A percentile compares a stretch with the other conserved stretches of the same genome.
These are phyloP conservation scores for Entrophospora sp. DNA, from an alignment of 192 early-diverging fungal genomes.

Conservation along the genomic window DNA sequence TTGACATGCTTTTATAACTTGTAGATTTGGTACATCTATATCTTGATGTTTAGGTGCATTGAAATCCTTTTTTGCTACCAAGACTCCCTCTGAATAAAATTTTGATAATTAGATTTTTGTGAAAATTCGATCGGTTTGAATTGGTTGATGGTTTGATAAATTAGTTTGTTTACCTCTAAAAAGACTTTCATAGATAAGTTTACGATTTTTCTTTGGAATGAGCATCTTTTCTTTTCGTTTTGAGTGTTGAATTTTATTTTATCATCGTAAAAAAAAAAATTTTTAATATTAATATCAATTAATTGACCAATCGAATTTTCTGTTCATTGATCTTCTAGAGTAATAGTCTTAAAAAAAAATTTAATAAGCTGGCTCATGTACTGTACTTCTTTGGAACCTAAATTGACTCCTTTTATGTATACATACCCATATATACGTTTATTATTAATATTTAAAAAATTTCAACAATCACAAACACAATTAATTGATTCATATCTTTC, in stretches of 20 bases:
- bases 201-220: constrained; percentile 95
- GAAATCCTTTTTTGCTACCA: constrained; percentile 99
- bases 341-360: too few species aligned
- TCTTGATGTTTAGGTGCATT: constrained; percentile 92
- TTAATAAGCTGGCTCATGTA: constrained; percentile 62
- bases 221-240: too few species aligned
- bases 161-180: constrained; percentile 58
- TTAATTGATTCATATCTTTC: too few species aligned
- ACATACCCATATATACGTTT: too few species aligned
- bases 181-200: constrained; percentile 89
- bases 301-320: neutral
- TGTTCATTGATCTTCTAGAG: neutral
- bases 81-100: constrained; percentile 81
- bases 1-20: constrained; percentile 99
- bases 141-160: too few species aligned
- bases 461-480: too few species aligned
- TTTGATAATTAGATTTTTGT: neutral
- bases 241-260: too few species aligned
- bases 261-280: too few species aligned
- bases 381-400: constrained; percentile 46
- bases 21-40: constrained; percentile 93
- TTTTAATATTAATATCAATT: too few species aligned
- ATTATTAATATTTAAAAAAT: too few species aligned
- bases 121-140: constrained; percentile 16
- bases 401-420: constrained; percentile 40